Evolutionary conservation across 768 basidiomycete species (phyloP), one percentile per base, ranked within the genome.

Genomic region (Chalciporus chontae): DNA sequence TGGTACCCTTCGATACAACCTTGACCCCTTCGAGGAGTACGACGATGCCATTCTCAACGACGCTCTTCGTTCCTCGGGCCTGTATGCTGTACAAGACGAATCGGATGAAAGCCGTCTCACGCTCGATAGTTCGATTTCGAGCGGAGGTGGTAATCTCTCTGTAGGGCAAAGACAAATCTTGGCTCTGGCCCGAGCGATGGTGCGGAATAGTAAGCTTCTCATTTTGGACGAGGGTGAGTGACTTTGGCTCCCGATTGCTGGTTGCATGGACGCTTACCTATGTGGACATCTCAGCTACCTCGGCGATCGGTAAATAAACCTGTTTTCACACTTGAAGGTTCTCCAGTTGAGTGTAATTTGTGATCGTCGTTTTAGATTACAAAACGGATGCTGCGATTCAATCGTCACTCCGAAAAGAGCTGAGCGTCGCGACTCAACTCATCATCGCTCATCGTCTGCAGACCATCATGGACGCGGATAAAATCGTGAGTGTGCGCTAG

Each of bases 381-480:
- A 71, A 72, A 47, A 84, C 81, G 0, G 83, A 31, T 13, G 60
- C 72, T 0, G 62, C 76, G 48, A 83, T 85, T 50, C 83, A 85
- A 62, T 65, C 68, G 5, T 78, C 80, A 1, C 74, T 85, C 47
- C 70, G 81, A 9, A 69, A 69, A 23, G 73, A 73, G 52, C 58
- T 79, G 5, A 64, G 61, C 10, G 73, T 69, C 40, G 72, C 72
- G 0, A 84, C 82, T 0, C 64, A 84, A n/a, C 66, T 84, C 24
- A 83, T 79, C 15, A 73, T 85, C 34, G 83, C 83, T 1, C 81
- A 83, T 61, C 73, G 82, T n/a, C 58, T 80, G 8, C 72, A 75
- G 49, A 83, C 77, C 8, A 77, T 84, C 50, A 80, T 81, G 70
- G 81, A 82, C 45, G 77, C 80, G 4, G 81, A 84, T 59, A 78